Evolutionary conservation across 1,139 yeast genomes (phyloP).

Genomic region (Nadsonia starkeyi-henricii): DNA sequence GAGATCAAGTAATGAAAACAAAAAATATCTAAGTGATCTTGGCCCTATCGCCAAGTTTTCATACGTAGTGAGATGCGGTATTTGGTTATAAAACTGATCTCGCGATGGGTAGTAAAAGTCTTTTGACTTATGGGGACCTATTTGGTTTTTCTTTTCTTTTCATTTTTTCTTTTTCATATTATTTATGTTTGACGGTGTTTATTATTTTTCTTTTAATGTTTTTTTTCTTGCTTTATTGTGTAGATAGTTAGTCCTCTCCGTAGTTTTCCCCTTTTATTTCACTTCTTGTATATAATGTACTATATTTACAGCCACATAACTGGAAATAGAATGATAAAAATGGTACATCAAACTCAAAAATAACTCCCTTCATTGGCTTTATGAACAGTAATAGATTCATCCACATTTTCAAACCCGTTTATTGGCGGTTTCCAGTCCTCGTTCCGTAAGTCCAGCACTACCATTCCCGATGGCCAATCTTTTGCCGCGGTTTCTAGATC

Average conservation of each 20-base stretch:
- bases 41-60: too few relatives aligned
- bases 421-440: neutral
- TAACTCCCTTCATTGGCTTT: neutral
- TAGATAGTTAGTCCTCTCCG: neutral
- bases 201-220: neutral
- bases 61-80: too few relatives aligned
- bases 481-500: neutral
- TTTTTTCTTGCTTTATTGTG: neutral
- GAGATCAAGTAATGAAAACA: too few relatives aligned
- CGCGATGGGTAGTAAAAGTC: neutral
- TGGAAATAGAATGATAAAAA: neutral
- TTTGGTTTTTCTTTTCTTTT: neutral
- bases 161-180: slow-evolving; percentile 8
- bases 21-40: too few relatives aligned
- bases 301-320: neutral
- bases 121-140: neutral
- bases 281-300: neutral
- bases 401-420: neutral
- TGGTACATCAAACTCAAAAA: neutral
- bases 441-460: neutral
- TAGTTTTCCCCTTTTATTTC: neutral
- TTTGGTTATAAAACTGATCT: neutral
- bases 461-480: neutral
- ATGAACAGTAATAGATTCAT: neutral
- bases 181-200: neutral